Evolutionary conservation across 768 basidiomycete species (phyloP).

Genomic region (Gyrodon lividus): DNA sequence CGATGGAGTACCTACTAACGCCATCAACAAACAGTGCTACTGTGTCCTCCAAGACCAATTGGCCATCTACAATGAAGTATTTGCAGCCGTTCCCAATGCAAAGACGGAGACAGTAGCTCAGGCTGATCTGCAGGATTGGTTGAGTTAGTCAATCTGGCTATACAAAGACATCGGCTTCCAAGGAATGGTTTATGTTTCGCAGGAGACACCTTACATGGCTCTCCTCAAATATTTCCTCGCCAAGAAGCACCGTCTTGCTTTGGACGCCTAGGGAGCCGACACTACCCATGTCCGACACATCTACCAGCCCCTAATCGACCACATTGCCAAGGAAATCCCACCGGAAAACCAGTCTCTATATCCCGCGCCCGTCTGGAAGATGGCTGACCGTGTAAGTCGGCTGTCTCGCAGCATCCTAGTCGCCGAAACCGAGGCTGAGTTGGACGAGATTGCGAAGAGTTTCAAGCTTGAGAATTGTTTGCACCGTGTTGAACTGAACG

Average conservation of each 20-base stretch:
- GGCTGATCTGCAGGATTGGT: constrained; percentile 44
- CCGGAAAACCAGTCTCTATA: constrained; percentile 53
- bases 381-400: constrained; percentile 52
- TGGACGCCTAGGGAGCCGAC: constrained; percentile 80
- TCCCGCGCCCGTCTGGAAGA: constrained; percentile 63
- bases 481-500: constrained; percentile 66
- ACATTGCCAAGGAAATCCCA: constrained; percentile 56
- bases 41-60: constrained; percentile 73
- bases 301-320: constrained; percentile 66
- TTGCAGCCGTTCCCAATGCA: not conserved
- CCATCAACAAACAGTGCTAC: constrained; percentile 65
- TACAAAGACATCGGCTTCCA: constrained; percentile 89
- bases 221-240: constrained; percentile 67
- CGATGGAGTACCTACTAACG: constrained; percentile 57
- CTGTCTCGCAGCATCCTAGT: constrained; percentile 67
- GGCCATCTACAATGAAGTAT: constrained; percentile 62
- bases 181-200: constrained; percentile 77
- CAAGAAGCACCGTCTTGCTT: constrained; percentile 75
- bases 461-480: constrained; percentile 71
- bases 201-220: constrained; percentile 67
- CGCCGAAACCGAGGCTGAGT: constrained; percentile 56
- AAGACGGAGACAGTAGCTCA: not conserved
- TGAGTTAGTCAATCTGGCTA: constrained; percentile 85
- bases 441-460: constrained; percentile 74
- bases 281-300: constrained; percentile 51